These are phyloP conservation scores for Lavandula angustifolia DNA, from an alignment of 257 asterid genomes.

Conservation along the genomic window DNA sequence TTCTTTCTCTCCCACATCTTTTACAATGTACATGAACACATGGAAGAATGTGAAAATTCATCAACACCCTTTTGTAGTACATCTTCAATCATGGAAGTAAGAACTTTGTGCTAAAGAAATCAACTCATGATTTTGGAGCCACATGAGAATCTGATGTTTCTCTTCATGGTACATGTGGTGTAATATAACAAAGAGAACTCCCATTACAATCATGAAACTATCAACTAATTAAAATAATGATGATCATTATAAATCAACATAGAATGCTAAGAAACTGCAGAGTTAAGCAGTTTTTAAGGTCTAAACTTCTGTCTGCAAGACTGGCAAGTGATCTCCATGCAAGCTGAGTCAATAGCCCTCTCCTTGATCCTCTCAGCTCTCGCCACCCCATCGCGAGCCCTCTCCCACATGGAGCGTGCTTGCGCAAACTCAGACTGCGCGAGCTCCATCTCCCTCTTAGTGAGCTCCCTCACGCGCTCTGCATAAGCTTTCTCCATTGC, in stretches of 20 bases:
- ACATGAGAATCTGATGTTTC: neutral
- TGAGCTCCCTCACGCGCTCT: constrained; percentile 78
- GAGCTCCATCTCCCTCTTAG: constrained; percentile 73
- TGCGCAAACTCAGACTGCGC: constrained; percentile 74
- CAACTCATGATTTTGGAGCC: no score
- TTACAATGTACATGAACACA: no score
- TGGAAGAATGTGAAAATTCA: no score
- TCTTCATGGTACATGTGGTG: constrained; percentile 22
- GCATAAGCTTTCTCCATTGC: constrained; percentile 75
- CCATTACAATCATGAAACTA: constrained; percentile 26
- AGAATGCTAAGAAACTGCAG: neutral
- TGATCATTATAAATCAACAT: neutral
- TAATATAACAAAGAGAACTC: constrained; percentile 4
- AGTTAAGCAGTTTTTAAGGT: constrained; percentile 24
- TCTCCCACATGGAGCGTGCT: constrained; percentile 66
- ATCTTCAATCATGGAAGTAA: no score
- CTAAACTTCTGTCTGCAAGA: constrained; percentile 70
- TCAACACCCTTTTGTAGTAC: no score
- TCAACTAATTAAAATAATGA: no score
- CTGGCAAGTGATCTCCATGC: constrained; percentile 76
- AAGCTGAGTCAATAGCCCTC: constrained; percentile 46
- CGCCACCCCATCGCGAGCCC: constrained; percentile 64
- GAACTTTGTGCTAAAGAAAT: no score
- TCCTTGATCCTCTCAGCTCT: constrained; percentile 64
- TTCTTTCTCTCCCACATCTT: no score